phyloP scores from a whole-genome alignment of 176 grass and related monocot species.

The Ensete ventricosum region DNA sequence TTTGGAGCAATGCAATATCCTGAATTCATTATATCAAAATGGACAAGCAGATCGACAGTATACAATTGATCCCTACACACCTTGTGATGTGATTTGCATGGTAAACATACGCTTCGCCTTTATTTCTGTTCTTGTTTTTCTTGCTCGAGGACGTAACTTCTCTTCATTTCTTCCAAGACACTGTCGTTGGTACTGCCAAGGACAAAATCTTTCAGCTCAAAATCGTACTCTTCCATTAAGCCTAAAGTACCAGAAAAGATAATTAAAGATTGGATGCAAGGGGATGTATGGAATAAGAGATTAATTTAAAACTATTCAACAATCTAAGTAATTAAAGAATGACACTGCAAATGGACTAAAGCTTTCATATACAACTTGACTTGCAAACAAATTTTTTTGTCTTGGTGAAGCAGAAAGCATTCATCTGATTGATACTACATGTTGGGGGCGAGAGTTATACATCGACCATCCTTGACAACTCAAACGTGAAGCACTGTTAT shows the following conservation, averaged over 20 bases:
- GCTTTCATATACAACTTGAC: background rate
- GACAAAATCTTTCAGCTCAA: background rate
- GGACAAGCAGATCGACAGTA: background rate
- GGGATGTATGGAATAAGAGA: background rate
- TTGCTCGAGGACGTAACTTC: constrained; percentile 59
- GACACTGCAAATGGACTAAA: background rate
- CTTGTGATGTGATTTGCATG: background rate
- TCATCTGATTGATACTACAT: background rate
- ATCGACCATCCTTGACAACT: background rate
- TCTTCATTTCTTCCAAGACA: constrained; percentile 95
- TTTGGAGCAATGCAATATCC: background rate
- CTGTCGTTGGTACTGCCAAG: constrained; percentile 77
- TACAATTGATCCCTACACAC: background rate
- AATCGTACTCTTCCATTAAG: background rate
- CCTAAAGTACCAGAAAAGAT: background rate
- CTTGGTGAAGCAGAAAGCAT: background rate
- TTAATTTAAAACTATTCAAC: too few relatives aligned
- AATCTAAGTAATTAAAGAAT: too few relatives aligned
- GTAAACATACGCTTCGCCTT: constrained; percentile 18
- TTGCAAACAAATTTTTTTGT: background rate
- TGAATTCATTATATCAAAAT: background rate
- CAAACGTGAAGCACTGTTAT: background rate
- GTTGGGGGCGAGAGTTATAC: background rate
- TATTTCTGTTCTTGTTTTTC: constrained; percentile 42
- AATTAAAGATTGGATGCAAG: background rate